Base-by-base conservation (phyloP, 192 early-diverging fungal genomes). In the Podila verticillata region DNA sequence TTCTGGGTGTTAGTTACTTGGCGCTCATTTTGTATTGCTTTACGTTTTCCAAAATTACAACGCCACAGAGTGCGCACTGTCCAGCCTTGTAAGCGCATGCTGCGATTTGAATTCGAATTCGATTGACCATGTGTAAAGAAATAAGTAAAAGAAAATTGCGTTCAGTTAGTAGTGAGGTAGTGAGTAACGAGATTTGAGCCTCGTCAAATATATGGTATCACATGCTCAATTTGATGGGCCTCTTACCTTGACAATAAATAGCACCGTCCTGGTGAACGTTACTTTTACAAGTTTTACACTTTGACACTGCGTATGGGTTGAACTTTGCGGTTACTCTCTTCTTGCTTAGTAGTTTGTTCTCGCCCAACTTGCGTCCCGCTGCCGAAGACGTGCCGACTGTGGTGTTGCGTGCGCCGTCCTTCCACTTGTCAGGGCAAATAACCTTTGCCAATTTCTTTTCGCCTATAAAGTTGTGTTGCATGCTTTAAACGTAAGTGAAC, bases 181-280 rank as follows among this genome's bases (percentile, higher is more conserved):
- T 58, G 22, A 56, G 24, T 66, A 22, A 34, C 32, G 26, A 65
- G 26, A 48, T 5, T n/a, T 61, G 24, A 22, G 22, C 10, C 22
- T 62, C 19, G 6, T 34, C 20, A 56, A n/a, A 30, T 74, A 32
- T 20, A 57, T 19, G 0, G 17, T 39, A n/a, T 49, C 10, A 35
- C 7, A 57, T 59, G 3, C 48, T 15, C 7, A n/a, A 44, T 36
- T n/a, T 44, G 39, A 44, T 44, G 13, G 1, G 13, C 39, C 22
- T 4, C n/a, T 82, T 89, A 86, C 88, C 82, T 89, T 91, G 89
- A 61, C 89, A 91, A 59, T 89, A 91, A 75, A 88, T 78, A 5
- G 87, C 85, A 9, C 88, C 84, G 20, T 86, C 85, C 74, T 91
- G 89, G 77, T 91, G 89, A 0, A 89, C 82, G 61, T 81, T 77